Evolutionary conservation across 805 yeast species (phyloP).

Genomic region (Wickerhamomyces chambardii): DNA sequence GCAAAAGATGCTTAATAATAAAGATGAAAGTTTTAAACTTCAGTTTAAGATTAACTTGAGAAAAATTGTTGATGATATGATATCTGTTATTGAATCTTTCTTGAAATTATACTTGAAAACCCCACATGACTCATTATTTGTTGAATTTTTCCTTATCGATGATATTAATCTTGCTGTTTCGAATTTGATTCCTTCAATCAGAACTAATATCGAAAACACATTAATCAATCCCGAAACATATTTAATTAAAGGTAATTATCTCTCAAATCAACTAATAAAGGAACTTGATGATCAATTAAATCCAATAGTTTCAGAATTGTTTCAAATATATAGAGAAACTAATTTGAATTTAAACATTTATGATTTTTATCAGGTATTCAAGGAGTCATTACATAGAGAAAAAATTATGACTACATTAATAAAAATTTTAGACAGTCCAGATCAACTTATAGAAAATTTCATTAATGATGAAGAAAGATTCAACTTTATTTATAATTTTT

Average conservation of each 20-base stretch:
- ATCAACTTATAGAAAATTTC: constrained; percentile 9
- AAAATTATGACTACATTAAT: constrained; percentile 17
- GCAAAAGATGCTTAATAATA: not conserved
- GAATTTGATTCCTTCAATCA: constrained; percentile 33
- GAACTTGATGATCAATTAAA: constrained; percentile 18
- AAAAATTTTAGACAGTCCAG: constrained; percentile 10
- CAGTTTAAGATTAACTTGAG: constrained; percentile 14
- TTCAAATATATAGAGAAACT: constrained; percentile 71
- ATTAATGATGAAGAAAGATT: constrained; percentile 17
- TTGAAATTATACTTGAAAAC: constrained; percentile 6
- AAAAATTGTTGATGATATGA: constrained; percentile 9
- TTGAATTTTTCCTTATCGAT: constrained; percentile 34
- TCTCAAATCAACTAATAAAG: not conserved
- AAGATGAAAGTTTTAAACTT: constrained; percentile 3
- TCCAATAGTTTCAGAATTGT: constrained; percentile 51
- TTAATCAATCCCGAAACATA: constrained; percentile 29
- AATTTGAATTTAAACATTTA: constrained; percentile 56
- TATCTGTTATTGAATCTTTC: constrained; percentile 8
- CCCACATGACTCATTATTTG: constrained; percentile 19
- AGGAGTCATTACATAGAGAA: constrained; percentile 31
- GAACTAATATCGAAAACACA: constrained; percentile 30
- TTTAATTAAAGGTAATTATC: constrained; percentile 5
- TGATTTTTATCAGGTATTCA: constrained; percentile 60
- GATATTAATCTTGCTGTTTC: constrained; percentile 20
- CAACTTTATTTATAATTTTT: constrained; percentile 17